Evolutionary conservation across 2,329 filamentous ascomycete genomes (phyloP).

Genomic region (Xylaria polymorpha): DNA sequence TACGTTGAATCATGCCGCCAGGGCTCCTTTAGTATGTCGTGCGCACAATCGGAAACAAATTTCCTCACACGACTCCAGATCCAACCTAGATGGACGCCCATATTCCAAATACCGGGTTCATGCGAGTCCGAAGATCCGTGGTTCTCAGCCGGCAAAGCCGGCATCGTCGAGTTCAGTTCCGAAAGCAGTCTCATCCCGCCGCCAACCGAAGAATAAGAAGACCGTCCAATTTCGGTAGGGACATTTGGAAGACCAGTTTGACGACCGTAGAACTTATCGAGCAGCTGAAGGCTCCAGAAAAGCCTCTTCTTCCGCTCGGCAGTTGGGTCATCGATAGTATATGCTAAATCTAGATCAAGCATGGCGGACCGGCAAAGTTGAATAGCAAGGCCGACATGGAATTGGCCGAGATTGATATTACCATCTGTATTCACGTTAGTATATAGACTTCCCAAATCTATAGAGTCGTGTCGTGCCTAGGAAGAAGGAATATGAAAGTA

Average conservation of each 20-base stretch:
- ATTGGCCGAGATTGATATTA: constrained; percentile 39
- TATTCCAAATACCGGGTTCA: constrained; percentile 39
- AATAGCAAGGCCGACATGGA: constrained; percentile 38
- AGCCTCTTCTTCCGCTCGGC: constrained; percentile 37
- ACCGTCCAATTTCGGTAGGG: constrained; percentile 26
- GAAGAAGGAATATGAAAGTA: constrained; percentile 40
- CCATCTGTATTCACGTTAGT: constrained; percentile 35
- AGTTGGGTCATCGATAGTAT: constrained; percentile 27
- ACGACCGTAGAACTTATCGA: constrained; percentile 38
- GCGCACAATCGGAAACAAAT: constrained; percentile 38
- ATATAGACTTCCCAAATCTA: neutral
- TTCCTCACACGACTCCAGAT: constrained; percentile 40
- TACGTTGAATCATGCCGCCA: constrained; percentile 40
- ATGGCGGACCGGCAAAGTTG: constrained; percentile 39
- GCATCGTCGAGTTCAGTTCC: constrained; percentile 29
- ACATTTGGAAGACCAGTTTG: constrained; percentile 34
- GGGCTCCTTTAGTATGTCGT: constrained; percentile 38
- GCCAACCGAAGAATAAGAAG: constrained; percentile 32
- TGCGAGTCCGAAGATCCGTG: constrained; percentile 29
- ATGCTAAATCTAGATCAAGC: constrained; percentile 38
- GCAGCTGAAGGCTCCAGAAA: constrained; percentile 39
- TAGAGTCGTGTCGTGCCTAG: constrained; percentile 25
- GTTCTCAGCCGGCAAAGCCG: constrained; percentile 31
- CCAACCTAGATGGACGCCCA: constrained; percentile 35
- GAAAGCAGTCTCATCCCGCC: constrained; percentile 31